Evolutionary conservation across 179 eudicot genomes (phyloP).

Genomic region (Drosera spatulata): DNA sequence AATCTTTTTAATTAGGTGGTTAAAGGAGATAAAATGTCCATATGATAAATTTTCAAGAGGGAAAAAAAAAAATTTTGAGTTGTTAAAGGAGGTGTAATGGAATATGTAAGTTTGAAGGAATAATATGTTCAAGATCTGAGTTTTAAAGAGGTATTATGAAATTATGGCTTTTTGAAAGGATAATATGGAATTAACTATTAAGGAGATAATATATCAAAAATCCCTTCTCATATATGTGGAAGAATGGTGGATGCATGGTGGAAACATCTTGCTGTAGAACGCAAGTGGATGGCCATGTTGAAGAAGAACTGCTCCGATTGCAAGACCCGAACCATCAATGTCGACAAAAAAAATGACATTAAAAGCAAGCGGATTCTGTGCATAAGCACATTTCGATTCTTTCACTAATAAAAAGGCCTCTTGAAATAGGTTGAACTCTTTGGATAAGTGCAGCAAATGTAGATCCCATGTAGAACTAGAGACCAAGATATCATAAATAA

Average conservation of each 20-base stretch:
- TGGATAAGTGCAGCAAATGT: neutral
- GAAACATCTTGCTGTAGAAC: too few relatives aligned
- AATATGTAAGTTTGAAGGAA: too few relatives aligned
- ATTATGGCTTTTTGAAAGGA: too few relatives aligned
- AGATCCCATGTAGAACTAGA: neutral
- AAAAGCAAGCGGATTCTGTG: neutral
- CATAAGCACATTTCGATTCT: neutral
- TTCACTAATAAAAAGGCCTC: neutral
- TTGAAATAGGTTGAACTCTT: neutral
- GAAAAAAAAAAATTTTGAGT: too few relatives aligned
- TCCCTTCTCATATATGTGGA: constrained; percentile 7
- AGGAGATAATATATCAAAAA: too few relatives aligned
- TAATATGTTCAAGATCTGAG: too few relatives aligned
- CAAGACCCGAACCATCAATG: neutral
- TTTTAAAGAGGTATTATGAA: too few relatives aligned
- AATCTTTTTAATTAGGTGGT: too few relatives aligned
- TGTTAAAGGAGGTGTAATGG: too few relatives aligned
- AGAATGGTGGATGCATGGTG: neutral
- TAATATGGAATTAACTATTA: too few relatives aligned
- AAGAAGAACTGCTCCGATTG: constrained; percentile 1
- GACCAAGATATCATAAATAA: neutral
- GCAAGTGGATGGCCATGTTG: constrained; percentile 2
- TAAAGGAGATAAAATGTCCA: too few relatives aligned
- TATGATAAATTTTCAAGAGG: too few relatives aligned
- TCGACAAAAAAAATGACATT: neutral